A percentile compares a stretch with the other conserved stretches of the same genome.
Conservation (phyloP, 208 protist species). For the Leishmania arabica region DNA sequence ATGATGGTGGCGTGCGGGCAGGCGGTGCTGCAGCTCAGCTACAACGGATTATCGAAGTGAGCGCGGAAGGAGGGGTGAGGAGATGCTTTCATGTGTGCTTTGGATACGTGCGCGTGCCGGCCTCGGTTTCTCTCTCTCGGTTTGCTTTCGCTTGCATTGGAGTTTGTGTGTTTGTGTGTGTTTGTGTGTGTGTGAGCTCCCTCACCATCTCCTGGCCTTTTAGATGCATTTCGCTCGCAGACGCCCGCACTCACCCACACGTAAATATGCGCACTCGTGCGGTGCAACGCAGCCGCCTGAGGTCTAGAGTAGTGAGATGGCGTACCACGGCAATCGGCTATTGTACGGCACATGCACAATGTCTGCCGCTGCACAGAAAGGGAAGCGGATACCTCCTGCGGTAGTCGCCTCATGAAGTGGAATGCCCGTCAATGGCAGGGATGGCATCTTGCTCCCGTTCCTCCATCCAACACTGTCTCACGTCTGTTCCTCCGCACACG, state of each 20-base stretch:
- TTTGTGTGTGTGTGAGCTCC: too few species aligned
- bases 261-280: background rate
- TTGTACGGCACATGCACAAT: background rate
- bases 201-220: background rate
- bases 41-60: slow-evolving; percentile 30
- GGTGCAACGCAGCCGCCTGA: background rate
- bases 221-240: background rate
- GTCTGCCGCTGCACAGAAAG: background rate
- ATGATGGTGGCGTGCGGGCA: slow-evolving; percentile 71
- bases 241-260: background rate
- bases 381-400: background rate
- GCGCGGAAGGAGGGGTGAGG: background rate
- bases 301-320: too few species aligned
- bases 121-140: background rate
- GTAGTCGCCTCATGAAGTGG: background rate
- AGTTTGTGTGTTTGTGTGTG: background rate
- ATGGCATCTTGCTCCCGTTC: background rate
- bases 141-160: background rate
- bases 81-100: background rate
- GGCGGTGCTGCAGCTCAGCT: slow-evolving; percentile 75
- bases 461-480: background rate
- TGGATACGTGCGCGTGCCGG: background rate
- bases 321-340: background rate
- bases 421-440: background rate
- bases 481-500: background rate